A percentile compares a stretch with the other conserved stretches of the same genome.
Conservation (phyloP, 2,329 filamentous ascomycete species). For the Sclerotinia trifoliorum region DNA sequence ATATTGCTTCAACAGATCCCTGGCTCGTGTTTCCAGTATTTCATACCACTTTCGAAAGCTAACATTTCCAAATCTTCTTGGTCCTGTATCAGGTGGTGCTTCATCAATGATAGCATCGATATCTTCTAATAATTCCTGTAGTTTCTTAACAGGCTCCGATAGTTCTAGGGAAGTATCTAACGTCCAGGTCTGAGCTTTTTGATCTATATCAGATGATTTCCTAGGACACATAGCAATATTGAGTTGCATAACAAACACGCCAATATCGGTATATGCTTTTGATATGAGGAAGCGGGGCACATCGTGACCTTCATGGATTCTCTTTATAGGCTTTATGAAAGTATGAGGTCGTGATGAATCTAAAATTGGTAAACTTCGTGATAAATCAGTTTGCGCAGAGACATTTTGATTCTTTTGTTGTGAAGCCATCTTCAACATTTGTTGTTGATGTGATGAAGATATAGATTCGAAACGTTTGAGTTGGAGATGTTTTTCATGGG, state of each 20-base stretch:
- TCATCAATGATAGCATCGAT: slow-evolving; percentile 69
- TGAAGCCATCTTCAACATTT: slow-evolving; percentile 6
- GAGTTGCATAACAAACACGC: slow-evolving; percentile 83
- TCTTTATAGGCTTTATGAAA: slow-evolving; percentile 71
- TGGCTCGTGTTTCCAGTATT: slow-evolving; percentile 60
- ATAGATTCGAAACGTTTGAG: slow-evolving; percentile 3
- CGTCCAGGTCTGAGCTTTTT: slow-evolving; percentile 52
- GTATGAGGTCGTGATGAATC: slow-evolving; percentile 49
- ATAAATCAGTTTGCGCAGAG: not conserved
- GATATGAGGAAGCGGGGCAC: slow-evolving; percentile 77
- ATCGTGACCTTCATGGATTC: slow-evolving; percentile 82
- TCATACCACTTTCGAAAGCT: slow-evolving; percentile 84
- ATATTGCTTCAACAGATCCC: slow-evolving; percentile 55
- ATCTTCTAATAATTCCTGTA: slow-evolving; percentile 65
- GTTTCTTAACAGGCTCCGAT: slow-evolving; percentile 52
- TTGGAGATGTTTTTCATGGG: not conserved
- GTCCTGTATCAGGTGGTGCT: slow-evolving; percentile 80
- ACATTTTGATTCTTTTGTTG: not conserved
- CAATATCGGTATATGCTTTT: slow-evolving; percentile 82
- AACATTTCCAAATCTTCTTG: slow-evolving; percentile 86
- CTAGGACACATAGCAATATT: slow-evolving; percentile 82
- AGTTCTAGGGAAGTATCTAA: slow-evolving; percentile 45
- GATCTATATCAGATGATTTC: slow-evolving; percentile 45
- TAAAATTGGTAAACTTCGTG: slow-evolving; percentile 41
- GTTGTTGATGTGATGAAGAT: not conserved